Evolutionary conservation across 2,329 filamentous ascomycete genomes (phyloP).

Genomic region (Fusarium chuoi): DNA sequence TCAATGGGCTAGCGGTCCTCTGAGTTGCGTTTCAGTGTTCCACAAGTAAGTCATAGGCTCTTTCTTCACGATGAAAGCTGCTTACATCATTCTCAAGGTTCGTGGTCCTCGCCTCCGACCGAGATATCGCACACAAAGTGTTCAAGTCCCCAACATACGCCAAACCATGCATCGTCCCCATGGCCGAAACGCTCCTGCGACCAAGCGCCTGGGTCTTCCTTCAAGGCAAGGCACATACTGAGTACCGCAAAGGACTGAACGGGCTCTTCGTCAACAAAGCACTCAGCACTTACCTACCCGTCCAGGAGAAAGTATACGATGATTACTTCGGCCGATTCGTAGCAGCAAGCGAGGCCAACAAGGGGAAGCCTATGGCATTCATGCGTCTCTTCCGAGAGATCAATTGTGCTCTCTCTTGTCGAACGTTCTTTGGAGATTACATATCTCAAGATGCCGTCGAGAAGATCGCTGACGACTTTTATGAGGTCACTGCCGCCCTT

Average conservation of each 20-base stretch:
- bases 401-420: slow-evolving; percentile 80
- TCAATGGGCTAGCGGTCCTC: slow-evolving; percentile 81
- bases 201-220: slow-evolving; percentile 83
- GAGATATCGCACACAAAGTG: slow-evolving; percentile 82
- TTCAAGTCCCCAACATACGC: slow-evolving; percentile 81
- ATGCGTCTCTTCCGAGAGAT: slow-evolving; percentile 81
- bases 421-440: slow-evolving; percentile 84
- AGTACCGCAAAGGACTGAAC: slow-evolving; percentile 80
- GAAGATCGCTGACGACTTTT: slow-evolving; percentile 82
- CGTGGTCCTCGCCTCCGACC: slow-evolving; percentile 80
- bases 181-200: slow-evolving; percentile 75
- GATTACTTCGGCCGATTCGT: slow-evolving; percentile 77
- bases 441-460: slow-evolving; percentile 77
- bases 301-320: slow-evolving; percentile 77
- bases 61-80: rapidly evolving
- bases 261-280: slow-evolving; percentile 79
- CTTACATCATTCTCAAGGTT: slow-evolving; percentile 62
- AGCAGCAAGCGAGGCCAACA: slow-evolving; percentile 62
- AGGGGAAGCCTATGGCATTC: slow-evolving; percentile 70
- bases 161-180: slow-evolving; percentile 81
- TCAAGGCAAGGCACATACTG: slow-evolving; percentile 78
- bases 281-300: slow-evolving; percentile 75
- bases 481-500: slow-evolving; percentile 79
- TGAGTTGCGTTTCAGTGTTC: slow-evolving; percentile 86
- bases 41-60: slow-evolving; percentile 70